Conservation (phyloP, 108 stramenopile genomes). For the Skeletonema potamos region DNA sequence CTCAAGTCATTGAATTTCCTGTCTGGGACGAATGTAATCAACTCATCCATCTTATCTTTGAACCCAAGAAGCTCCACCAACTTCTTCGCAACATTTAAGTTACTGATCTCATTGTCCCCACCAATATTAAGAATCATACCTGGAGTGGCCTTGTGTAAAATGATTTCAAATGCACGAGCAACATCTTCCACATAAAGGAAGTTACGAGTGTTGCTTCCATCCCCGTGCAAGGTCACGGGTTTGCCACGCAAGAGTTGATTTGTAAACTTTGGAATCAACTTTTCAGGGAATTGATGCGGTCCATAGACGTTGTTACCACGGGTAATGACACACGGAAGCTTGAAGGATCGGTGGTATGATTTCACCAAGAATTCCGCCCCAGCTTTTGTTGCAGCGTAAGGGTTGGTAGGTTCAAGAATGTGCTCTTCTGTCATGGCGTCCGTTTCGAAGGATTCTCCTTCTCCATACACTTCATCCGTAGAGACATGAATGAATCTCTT, state of each 20-base stretch:
- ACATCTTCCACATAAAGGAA: slow-evolving; percentile 98
- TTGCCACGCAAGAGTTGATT: slow-evolving; percentile 92
- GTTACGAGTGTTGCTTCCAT: slow-evolving; percentile 96
- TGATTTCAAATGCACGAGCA: slow-evolving; percentile 93
- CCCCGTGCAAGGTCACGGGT: slow-evolving; percentile 95
- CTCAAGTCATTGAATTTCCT: slow-evolving; percentile 98
- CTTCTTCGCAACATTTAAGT: slow-evolving; percentile 83
- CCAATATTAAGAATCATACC: slow-evolving; percentile 98
- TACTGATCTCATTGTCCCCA: slow-evolving; percentile 90
- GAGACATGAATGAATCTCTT: slow-evolving; percentile 96
- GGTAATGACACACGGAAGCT: slow-evolving; percentile 93
- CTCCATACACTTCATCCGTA: slow-evolving; percentile 99
- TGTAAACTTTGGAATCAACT: slow-evolving; percentile 99
- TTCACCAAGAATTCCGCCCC: slow-evolving; percentile 98
- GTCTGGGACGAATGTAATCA: slow-evolving; percentile 91
- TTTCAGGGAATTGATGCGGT: slow-evolving; percentile 99
- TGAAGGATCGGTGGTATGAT: slow-evolving; percentile 91
- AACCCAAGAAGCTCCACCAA: slow-evolving; percentile 82
- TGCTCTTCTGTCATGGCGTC: slow-evolving; percentile 97
- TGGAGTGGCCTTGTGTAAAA: slow-evolving; percentile 90
- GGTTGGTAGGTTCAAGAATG: slow-evolving; percentile 97
- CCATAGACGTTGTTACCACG: slow-evolving; percentile 99
- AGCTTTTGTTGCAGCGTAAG: slow-evolving; percentile 99
- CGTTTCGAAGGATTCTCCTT: slow-evolving; percentile 91
- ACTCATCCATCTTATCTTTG: slow-evolving; percentile 65